Evolutionary conservation across 148 eudicot species (phyloP).

Genomic region (Chenopodium suecicum): DNA sequence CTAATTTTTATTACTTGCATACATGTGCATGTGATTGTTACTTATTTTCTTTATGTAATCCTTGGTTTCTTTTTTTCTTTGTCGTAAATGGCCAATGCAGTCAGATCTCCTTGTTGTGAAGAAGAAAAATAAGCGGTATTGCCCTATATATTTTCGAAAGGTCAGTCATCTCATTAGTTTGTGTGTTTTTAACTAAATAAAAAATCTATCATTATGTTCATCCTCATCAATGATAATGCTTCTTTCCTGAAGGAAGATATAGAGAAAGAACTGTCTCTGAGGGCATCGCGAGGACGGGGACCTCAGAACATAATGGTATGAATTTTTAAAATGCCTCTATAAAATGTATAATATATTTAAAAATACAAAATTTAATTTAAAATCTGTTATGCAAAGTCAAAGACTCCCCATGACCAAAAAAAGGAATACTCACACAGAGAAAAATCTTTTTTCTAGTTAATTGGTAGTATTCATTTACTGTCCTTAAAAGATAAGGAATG

Average conservation of each 20-base stretch:
- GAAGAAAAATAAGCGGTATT: slow-evolving; percentile 78
- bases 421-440: neutral
- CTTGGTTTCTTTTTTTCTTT: neutral
- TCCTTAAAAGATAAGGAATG: neutral
- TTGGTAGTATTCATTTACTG: neutral
- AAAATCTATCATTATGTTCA: too few relatives aligned
- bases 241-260: slow-evolving; percentile 72
- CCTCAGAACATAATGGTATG: slow-evolving; percentile 69
- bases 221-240: neutral
- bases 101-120: slow-evolving; percentile 86
- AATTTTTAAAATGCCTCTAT: neutral
- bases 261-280: slow-evolving; percentile 68
- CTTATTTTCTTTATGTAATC: neutral
- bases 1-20: neutral
- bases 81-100: slow-evolving; percentile 34
- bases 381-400: neutral
- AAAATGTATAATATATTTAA: neutral
- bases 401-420: neutral
- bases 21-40: neutral
- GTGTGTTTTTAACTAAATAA: too few relatives aligned
- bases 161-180: slow-evolving; percentile 35
- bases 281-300: slow-evolving; percentile 55
- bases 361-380: neutral
- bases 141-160: slow-evolving; percentile 88
- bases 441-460: neutral